These are phyloP conservation scores for Bretschneidera sinensis DNA, from an alignment of 345 rosid species.

Conservation along the genomic window DNA sequence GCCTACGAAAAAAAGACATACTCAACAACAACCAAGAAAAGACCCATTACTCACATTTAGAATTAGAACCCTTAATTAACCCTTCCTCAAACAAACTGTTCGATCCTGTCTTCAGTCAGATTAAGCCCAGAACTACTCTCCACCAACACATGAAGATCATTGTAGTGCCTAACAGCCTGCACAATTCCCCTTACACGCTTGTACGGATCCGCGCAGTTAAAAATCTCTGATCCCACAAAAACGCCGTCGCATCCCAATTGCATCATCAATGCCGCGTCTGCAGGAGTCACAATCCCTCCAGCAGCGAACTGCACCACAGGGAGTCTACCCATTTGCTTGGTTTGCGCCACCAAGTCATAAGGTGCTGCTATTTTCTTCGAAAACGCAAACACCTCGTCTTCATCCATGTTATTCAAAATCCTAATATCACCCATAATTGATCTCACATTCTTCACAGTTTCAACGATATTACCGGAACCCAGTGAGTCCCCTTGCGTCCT, in stretches of 20 bases:
- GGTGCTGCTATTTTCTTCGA: constrained; percentile 50
- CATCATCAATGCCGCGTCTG: constrained; percentile 71
- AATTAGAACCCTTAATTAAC: constrained; percentile 9
- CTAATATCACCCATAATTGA: constrained; percentile 39
- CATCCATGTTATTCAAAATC: constrained; percentile 42
- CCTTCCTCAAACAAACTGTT: constrained; percentile 21
- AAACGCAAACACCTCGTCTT: constrained; percentile 53
- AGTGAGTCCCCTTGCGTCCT: constrained; percentile 31
- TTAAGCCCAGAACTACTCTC: constrained; percentile 41
- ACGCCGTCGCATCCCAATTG: constrained; percentile 68
- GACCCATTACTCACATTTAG: constrained; percentile 17
- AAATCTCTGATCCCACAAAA: constrained; percentile 44
- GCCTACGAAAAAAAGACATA: neutral
- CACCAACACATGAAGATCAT: constrained; percentile 52
- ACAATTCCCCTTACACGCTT: constrained; percentile 47
- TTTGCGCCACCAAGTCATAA: constrained; percentile 56
- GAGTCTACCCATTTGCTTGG: constrained; percentile 62
- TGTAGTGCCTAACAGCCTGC: constrained; percentile 57
- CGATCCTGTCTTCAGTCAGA: constrained; percentile 38
- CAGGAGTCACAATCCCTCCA: constrained; percentile 55
- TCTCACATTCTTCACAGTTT: constrained; percentile 32
- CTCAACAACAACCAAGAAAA: neutral
- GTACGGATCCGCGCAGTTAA: constrained; percentile 40
- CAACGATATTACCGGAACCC: constrained; percentile 27
- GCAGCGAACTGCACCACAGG: constrained; percentile 56